phyloP scores from a whole-genome alignment of 2,329 filamentous ascomycete species.

The Aspergillus sp. region DNA sequence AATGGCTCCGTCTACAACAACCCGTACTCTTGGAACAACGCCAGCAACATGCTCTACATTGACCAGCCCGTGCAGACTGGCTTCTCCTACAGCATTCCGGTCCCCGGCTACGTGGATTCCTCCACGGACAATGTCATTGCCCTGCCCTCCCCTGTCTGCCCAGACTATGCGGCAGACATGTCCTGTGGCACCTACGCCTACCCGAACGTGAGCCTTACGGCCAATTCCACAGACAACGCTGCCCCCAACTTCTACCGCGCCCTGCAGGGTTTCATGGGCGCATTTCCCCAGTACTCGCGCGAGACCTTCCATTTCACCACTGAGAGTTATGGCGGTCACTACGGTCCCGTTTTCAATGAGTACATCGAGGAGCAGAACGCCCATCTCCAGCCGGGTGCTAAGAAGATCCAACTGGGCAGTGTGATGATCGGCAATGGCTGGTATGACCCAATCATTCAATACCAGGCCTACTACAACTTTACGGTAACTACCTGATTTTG shows the following conservation, averaged over 20 bases:
- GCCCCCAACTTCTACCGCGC: slow-evolving; percentile 11
- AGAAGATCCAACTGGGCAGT: slow-evolving; percentile 7
- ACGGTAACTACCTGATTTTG: background rate
- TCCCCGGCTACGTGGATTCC: slow-evolving; percentile 8
- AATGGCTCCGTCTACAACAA: slow-evolving; percentile 24
- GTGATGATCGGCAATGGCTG: slow-evolving; percentile 10
- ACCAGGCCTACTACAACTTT: slow-evolving; percentile 8
- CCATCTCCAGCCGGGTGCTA: slow-evolving; percentile 4
- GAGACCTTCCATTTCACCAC: slow-evolving; percentile 11
- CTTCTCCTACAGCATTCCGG: slow-evolving; percentile 17
- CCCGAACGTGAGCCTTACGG: slow-evolving; percentile 7
- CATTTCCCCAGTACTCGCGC: slow-evolving; percentile 11
- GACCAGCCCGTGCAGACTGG: slow-evolving; percentile 26
- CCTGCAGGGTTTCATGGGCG: slow-evolving; percentile 13
- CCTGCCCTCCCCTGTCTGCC: slow-evolving; percentile 1
- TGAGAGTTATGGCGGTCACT: slow-evolving; percentile 11
- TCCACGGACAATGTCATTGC: slow-evolving; percentile 2
- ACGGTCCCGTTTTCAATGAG: slow-evolving; percentile 9
- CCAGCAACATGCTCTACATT: slow-evolving; percentile 27
- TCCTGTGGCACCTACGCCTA: slow-evolving; percentile 5
- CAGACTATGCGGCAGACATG: background rate
- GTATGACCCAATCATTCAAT: slow-evolving; percentile 7
- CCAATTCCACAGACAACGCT: slow-evolving; percentile 7
- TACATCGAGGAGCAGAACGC: slow-evolving; percentile 14
- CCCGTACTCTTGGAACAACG: slow-evolving; percentile 26